A percentile compares a stretch with the other conserved stretches of the same genome.
Conservation (phyloP, 192 early-diverging fungal genomes). For the Coemansia sp. region DNA sequence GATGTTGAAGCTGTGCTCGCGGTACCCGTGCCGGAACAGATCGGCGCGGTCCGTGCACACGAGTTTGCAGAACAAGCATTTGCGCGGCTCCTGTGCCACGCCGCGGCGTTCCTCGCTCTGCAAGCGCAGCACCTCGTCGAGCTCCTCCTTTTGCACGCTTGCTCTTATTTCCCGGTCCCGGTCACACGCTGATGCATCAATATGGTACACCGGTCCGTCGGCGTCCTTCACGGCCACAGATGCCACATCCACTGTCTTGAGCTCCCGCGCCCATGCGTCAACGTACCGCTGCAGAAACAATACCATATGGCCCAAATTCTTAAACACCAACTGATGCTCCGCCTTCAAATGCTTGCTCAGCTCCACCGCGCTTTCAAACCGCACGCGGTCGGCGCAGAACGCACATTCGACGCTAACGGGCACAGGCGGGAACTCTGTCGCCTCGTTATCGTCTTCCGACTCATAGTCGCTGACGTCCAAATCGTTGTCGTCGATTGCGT, state of each 20-base stretch:
- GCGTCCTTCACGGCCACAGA: not conserved
- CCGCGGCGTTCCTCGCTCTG: conserved; percentile 72
- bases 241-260: conserved; percentile 11
- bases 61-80: conserved; percentile 93
- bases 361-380: conserved; percentile 60
- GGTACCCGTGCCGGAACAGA: conserved; percentile 86
- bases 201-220: conserved; percentile 19
- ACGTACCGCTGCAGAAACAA: conserved; percentile 75
- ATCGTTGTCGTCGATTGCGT: conserved; percentile 45
- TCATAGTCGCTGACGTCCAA: conserved; percentile 44
- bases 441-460: conserved; percentile 47
- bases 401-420: conserved; percentile 66
- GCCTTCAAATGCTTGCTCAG: conserved; percentile 65
- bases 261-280: conserved; percentile 63
- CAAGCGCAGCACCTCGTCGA: conserved; percentile 67
- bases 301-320: conserved; percentile 73
- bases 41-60: conserved; percentile 64
- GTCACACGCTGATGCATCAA: conserved; percentile 57
- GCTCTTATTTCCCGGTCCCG: conserved; percentile 70
- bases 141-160: conserved; percentile 64
- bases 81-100: conserved; percentile 63
- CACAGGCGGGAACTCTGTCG: conserved; percentile 45
- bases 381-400: conserved; percentile 48
- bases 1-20: conserved; percentile 92
- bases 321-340: conserved; percentile 63